Percentiles rank a stretch among this genome's conserved stretches.
Evolutionary conservation across 371 early-diverging fungal genomes (phyloP).

Genomic region (Capillidium rhysosporum): DNA sequence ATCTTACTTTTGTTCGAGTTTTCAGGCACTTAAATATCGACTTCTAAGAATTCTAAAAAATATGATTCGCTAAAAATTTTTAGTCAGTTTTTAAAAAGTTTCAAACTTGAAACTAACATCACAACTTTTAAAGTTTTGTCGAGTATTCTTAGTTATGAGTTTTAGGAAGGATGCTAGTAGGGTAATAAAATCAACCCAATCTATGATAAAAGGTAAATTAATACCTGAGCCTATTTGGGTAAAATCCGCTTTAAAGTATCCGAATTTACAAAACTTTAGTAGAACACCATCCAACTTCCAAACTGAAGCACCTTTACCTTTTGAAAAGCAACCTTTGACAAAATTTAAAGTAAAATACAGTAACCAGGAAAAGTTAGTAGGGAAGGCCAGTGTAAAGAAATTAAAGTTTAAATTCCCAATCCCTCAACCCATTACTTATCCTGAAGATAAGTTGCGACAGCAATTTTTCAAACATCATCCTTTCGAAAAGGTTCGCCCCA

Average conservation of each 20-base stretch:
- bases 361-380: neutral
- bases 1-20: too few relatives aligned
- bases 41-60: too few relatives aligned
- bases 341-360: neutral
- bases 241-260: neutral
- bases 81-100: too few relatives aligned
- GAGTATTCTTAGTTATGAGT: neutral
- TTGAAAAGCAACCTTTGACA: neutral
- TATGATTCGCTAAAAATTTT: too few relatives aligned
- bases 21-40: too few relatives aligned
- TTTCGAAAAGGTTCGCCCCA: constrained; percentile 54
- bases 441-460: constrained; percentile 65
- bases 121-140: too few relatives aligned
- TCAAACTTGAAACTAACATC: too few relatives aligned
- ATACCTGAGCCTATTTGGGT: neutral
- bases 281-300: neutral
- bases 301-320: neutral
- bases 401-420: neutral
- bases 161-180: neutral
- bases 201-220: neutral
- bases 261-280: neutral
- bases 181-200: neutral
- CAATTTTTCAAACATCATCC: constrained; percentile 79
- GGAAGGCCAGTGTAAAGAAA: neutral
- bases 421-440: constrained; percentile 53